Evolutionary conservation across 768 basidiomycete genomes (phyloP).

Genomic region (Ramaria rubella): DNA sequence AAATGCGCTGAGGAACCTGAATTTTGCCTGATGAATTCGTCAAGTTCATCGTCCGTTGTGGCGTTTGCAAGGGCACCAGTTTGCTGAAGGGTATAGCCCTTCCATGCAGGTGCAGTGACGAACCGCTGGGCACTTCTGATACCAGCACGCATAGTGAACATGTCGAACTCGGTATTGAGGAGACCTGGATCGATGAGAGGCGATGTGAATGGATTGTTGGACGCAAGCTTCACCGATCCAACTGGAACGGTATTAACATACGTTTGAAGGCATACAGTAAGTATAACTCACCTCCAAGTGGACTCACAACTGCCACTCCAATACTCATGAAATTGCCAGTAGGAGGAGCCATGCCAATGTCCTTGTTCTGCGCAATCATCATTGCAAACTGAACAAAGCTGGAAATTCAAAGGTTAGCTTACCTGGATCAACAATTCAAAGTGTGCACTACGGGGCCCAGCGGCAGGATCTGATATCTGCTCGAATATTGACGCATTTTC

Average conservation of each 20-base stretch:
- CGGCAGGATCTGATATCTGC: constrained; percentile 27
- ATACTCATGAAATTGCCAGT: not conserved
- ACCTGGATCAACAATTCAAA: constrained; percentile 34
- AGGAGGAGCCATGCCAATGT: not conserved
- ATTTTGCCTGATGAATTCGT: constrained; percentile 19
- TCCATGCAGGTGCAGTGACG: constrained; percentile 23
- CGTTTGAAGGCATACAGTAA: not conserved
- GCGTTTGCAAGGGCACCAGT: constrained; percentile 10
- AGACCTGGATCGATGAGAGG: constrained; percentile 48
- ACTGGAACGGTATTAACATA: constrained; percentile 18
- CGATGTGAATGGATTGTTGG: constrained; percentile 38
- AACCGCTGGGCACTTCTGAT: constrained; percentile 23
- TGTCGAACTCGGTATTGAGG: constrained; percentile 29
- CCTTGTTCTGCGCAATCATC: not conserved
- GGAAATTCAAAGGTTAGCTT: too few relatives aligned
- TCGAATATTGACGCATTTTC: constrained; percentile 25
- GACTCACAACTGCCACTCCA: not conserved
- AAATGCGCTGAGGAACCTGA: constrained; percentile 25
- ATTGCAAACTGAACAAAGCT: not conserved
- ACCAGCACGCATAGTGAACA: constrained; percentile 23
- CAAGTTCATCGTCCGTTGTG: constrained; percentile 24
- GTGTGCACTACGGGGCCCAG: constrained; percentile 30
- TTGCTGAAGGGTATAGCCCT: constrained; percentile 22
- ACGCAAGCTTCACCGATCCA: constrained; percentile 34
- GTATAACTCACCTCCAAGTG: constrained; percentile 10